Evolutionary conservation across 768 basidiomycete species (phyloP).

Genomic region (Tricholoma terreum): DNA sequence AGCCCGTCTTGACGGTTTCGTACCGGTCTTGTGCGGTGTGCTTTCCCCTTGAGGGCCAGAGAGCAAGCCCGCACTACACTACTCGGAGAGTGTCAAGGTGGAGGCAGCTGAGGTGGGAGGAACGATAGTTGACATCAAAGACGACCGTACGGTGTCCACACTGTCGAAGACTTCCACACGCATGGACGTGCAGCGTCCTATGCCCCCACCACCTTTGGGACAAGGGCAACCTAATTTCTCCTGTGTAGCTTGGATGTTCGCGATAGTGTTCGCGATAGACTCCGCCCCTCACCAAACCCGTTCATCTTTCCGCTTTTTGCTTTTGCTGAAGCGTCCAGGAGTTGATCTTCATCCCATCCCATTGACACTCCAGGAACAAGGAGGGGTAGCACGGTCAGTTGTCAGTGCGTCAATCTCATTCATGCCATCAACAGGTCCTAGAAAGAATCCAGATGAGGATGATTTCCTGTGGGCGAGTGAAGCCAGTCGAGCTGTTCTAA

Average conservation of each 20-base stretch:
- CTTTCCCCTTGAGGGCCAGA: constrained; percentile 57
- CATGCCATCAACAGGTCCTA: constrained; percentile 52
- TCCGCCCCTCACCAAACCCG: constrained; percentile 47
- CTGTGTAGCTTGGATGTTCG: constrained; percentile 35
- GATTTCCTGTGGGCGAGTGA: constrained; percentile 59
- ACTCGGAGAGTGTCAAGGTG: constrained; percentile 60
- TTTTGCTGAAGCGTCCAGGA: constrained; percentile 39
- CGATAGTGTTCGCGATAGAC: constrained; percentile 28
- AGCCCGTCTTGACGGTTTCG: constrained; percentile 26
- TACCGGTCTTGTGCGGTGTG: constrained; percentile 54
- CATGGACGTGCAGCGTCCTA: constrained; percentile 41
- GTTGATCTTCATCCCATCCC: constrained; percentile 54
- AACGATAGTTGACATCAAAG: constrained; percentile 38
- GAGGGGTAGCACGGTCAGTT: constrained; percentile 62
- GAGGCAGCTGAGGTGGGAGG: constrained; percentile 55
- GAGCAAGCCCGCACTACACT: constrained; percentile 40
- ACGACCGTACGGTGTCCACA: constrained; percentile 50
- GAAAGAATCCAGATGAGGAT: constrained; percentile 62
- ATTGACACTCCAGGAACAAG: constrained; percentile 64
- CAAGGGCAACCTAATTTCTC: constrained; percentile 37
- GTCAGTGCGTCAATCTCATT: constrained; percentile 72
- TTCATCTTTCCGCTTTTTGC: constrained; percentile 37
- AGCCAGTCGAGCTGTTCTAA: constrained; percentile 54
- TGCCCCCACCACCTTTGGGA: constrained; percentile 8
- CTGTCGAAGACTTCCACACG: constrained; percentile 49